A percentile compares a stretch with the other conserved stretches of the same genome.
Conservation (phyloP, 1,284 basidiomycete species). For the Stygiomarasmius scandens region DNA sequence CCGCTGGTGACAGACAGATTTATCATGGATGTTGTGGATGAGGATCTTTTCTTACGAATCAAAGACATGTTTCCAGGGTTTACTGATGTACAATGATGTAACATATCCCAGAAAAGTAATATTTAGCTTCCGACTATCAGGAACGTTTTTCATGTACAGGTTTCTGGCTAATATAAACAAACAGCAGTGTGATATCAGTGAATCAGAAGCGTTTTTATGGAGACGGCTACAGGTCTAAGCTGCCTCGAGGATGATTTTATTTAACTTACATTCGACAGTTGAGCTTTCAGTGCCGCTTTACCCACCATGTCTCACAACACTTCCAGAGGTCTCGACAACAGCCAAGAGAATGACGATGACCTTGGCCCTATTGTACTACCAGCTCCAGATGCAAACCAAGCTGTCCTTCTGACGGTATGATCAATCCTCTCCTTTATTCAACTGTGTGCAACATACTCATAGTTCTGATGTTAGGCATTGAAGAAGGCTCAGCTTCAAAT, state of each 20-base stretch:
- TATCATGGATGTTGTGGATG: constrained; percentile 29
- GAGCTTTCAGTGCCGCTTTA: not conserved
- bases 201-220: too few species aligned
- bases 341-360: not conserved
- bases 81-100: constrained; percentile 7
- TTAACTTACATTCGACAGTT: not conserved
- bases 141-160: not conserved
- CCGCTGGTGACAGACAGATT: constrained; percentile 19
- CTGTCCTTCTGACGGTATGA: not conserved
- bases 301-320: not conserved
- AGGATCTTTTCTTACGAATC: constrained; percentile 27
- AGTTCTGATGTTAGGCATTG: not conserved
- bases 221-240: too few species aligned
- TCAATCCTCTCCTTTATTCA: not conserved
- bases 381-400: not conserved
- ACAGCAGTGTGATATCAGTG: too few species aligned
- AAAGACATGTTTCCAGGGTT: constrained; percentile 6
- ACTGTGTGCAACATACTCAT: not conserved
- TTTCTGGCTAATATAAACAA: too few species aligned
- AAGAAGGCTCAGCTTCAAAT: not conserved
- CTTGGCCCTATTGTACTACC: not conserved
- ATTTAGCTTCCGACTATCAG: too few species aligned
- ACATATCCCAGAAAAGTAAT: not conserved
- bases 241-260: not conserved
- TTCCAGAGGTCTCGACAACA: not conserved